phyloP scores from a whole-genome alignment of 1,139 yeast species.

The Taphrina deformans region DNA sequence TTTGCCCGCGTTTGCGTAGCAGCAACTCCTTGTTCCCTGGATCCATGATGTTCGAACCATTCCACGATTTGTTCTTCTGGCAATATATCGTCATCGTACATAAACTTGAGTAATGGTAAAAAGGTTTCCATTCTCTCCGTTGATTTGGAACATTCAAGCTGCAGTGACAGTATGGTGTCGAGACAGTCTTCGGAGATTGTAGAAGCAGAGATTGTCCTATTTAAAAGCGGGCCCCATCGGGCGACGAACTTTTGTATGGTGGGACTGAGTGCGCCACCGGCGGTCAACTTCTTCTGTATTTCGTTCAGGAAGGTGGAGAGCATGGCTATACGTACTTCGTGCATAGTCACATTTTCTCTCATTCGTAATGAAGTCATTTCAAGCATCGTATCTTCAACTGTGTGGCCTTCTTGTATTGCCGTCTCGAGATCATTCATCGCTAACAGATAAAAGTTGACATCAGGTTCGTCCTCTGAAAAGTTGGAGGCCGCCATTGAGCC shows the following conservation, averaged over 20 bases:
- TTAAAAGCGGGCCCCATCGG: conserved; percentile 77
- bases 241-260: conserved; percentile 74
- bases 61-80: conserved; percentile 74
- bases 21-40: conserved; percentile 41
- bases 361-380: conserved; percentile 92
- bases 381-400: conserved; percentile 83
- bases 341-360: conserved; percentile 95
- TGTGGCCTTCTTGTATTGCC: conserved; percentile 88
- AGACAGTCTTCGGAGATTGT: conserved; percentile 60
- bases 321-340: conserved; percentile 85
- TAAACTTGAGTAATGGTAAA: conserved; percentile 55
- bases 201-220: conserved; percentile 73
- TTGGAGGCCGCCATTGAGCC: conserved; percentile 37
- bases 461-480: conserved; percentile 58
- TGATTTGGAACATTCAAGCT: conserved; percentile 51
- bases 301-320: conserved; percentile 60
- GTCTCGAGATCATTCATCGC: conserved; percentile 92
- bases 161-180: conserved; percentile 66
- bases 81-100: conserved; percentile 77
- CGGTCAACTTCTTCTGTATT: background rate
- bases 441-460: conserved; percentile 72
- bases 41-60: conserved; percentile 60
- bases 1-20: conserved; percentile 6
- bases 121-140: conserved; percentile 46
- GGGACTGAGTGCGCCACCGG: conserved; percentile 43